Conservation (phyloP, 1,139 yeast species). For the Candida pseudoviswanathii region DNA sequence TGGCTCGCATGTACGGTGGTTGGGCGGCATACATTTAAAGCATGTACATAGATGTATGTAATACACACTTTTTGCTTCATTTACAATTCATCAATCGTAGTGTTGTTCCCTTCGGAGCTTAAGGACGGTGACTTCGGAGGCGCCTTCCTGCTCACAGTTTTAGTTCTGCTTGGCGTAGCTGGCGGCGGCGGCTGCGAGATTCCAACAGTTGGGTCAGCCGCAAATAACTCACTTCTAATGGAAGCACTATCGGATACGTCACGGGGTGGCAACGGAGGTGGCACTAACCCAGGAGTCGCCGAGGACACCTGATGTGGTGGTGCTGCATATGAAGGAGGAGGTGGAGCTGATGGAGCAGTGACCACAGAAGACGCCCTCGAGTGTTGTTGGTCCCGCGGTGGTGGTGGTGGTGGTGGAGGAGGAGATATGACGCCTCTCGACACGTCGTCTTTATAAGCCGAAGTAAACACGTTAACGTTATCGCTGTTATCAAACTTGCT, state of each 20-base stretch:
- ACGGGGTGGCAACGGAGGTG: constrained; percentile 6
- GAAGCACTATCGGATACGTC: constrained; percentile 8
- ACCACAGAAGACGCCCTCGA: neutral
- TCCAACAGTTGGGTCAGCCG: constrained; percentile 17
- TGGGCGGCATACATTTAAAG: constrained; percentile 72
- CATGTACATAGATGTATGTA: neutral
- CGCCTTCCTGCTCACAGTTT: constrained; percentile 12
- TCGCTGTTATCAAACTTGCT: constrained; percentile 11
- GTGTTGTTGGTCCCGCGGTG: neutral
- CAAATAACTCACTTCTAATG: constrained; percentile 12
- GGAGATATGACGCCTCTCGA: neutral
- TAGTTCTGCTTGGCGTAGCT: constrained; percentile 8
- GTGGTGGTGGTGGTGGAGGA: neutral
- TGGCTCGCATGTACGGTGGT: constrained; percentile 90
- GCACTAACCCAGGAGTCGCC: too few species aligned
- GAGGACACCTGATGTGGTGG: neutral
- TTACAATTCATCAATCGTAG: neutral
- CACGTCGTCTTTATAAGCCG: constrained; percentile 1
- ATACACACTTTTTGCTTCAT: neutral
- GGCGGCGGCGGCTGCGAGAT: constrained; percentile 17
- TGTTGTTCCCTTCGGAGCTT: neutral
- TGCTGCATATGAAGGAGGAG: neutral
- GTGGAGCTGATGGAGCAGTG: neutral
- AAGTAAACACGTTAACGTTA: neutral
- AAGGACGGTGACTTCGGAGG: constrained; percentile 14